These are phyloP conservation scores for Chaetomium tenue DNA, from an alignment of 495 filamentous ascomycete species.

Conservation along the genomic window DNA sequence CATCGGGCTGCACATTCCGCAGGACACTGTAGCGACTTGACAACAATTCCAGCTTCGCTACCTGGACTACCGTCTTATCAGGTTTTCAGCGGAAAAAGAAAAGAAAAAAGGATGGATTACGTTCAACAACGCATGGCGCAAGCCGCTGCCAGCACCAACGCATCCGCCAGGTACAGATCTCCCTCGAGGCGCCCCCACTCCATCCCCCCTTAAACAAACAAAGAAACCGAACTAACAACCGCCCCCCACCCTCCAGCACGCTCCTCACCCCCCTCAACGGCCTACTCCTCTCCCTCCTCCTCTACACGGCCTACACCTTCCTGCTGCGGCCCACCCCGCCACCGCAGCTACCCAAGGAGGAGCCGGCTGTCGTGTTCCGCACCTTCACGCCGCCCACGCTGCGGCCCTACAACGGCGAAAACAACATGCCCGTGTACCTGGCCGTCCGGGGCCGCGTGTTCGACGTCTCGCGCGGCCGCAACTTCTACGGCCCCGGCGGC, in stretches of 20 bases:
- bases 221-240: conserved; percentile 21
- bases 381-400: conserved; percentile 87
- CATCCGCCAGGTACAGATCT: conserved; percentile 18
- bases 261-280: conserved; percentile 78
- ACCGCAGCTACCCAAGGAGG: conserved; percentile 59
- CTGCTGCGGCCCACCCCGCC: conserved; percentile 55
- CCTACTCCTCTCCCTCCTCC: conserved; percentile 65
- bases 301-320: conserved; percentile 67
- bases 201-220: conserved; percentile 22
- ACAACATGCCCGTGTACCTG: conserved; percentile 73
- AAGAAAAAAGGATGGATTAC: conserved; percentile 49
- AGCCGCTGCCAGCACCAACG: conserved; percentile 39
- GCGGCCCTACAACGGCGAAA: conserved; percentile 79
- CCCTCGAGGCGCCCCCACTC: conserved; percentile 19
- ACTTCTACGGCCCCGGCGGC: conserved; percentile 92
- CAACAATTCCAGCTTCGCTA: background rate
- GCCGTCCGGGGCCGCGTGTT: conserved; percentile 83
- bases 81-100: background rate
- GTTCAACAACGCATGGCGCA: conserved; percentile 55
- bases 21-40: background rate
- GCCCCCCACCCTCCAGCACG: conserved; percentile 46
- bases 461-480: conserved; percentile 77
- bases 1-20: background rate
- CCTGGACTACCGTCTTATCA: background rate
- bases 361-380: conserved; percentile 76